phyloP scores from a whole-genome alignment of 805 yeast species.

The Yamadazyma sp. region DNA sequence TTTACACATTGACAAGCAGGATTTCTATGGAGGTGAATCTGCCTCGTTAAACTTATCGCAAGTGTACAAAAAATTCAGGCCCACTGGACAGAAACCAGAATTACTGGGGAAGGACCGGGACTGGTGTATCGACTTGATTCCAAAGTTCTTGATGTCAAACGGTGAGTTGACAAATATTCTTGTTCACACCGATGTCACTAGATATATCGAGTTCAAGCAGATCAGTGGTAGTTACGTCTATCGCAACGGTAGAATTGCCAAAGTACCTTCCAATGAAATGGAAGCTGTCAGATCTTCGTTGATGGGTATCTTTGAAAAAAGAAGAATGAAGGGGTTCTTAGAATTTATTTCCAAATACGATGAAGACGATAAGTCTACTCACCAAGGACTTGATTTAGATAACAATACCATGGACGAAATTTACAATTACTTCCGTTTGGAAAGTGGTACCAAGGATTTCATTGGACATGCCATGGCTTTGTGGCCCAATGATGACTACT shows the following conservation, averaged over 20 bases:
- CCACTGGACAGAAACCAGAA: conserved; percentile 64
- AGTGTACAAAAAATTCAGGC: conserved; percentile 80
- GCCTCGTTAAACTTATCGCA: conserved; percentile 77
- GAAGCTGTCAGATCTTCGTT: conserved; percentile 91
- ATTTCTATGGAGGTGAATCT: conserved; percentile 92
- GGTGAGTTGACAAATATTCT: conserved; percentile 96
- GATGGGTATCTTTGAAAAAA: conserved; percentile 95
- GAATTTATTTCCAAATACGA: conserved; percentile 82
- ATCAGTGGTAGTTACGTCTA: conserved; percentile 95
- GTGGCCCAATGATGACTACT: conserved; percentile 89
- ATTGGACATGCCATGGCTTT: conserved; percentile 99
- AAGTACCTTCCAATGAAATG: conserved; percentile 88
- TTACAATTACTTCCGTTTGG: conserved; percentile 84
- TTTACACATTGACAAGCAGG: conserved; percentile 92
- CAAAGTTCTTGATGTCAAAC: conserved; percentile 95
- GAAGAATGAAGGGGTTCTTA: conserved; percentile 89
- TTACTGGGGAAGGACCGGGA: conserved; percentile 89
- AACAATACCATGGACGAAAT: conserved; percentile 88
- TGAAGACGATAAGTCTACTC: conserved; percentile 77
- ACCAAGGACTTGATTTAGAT: conserved; percentile 84
- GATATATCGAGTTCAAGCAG: conserved; percentile 95
- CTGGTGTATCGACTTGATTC: conserved; percentile 97
- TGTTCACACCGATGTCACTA: conserved; percentile 92
- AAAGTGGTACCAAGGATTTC: conserved; percentile 90
- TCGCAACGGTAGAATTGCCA: conserved; percentile 85